Evolutionary conservation across 2,329 filamentous ascomycete genomes (phyloP), one percentile per base, ranked within the genome.

Genomic region (Lomentospora prolificans): DNA sequence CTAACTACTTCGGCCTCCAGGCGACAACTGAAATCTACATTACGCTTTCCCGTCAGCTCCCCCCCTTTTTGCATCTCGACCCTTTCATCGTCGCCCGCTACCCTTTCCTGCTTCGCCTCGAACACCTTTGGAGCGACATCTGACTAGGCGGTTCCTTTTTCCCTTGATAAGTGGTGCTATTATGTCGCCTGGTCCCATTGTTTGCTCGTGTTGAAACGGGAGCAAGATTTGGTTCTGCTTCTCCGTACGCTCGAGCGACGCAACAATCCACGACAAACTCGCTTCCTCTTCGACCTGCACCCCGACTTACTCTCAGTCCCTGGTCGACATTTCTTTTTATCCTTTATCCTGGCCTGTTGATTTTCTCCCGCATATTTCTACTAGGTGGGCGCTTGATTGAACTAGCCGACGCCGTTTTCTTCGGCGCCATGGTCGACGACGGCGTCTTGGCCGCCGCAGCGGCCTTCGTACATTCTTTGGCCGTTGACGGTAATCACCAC

Each of bases 381-480:
- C n/a, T n/a, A n/a, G n/a, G n/a, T n/a, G n/a, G n/a, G n/a, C n/a
- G n/a, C n/a, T 51, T 22, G 48, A 30, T 51, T 51, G 48, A 51
- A 28, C 22, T 39, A 14, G 7, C 25, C 24, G 31, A 31, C 39
- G 52, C 36, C 33, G 52, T 31, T 25, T 33, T 28, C 27, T 41
- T 39, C 30, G 54, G 33, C 51, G 28, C 39, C 58, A 79, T 79
- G 76, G 74, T 75, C 61, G 77, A 81, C 67, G 77, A 82, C 63
- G 71, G 75, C 65, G 76, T 75, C 62, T 69, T 82, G 67, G 73
- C 71, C 61, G 78, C 78, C 50, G 74, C 76, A 36, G 74, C 77
- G 63, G 72, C 78, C 64, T 72, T 82, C 61, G 70, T 83, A 61
- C 75, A 76, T 63, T 73, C 71, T 59, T 69, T 83, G 58, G 79